Conservation (phyloP, 1,284 basidiomycete genomes). For the Bjerkandera adusta region DNA sequence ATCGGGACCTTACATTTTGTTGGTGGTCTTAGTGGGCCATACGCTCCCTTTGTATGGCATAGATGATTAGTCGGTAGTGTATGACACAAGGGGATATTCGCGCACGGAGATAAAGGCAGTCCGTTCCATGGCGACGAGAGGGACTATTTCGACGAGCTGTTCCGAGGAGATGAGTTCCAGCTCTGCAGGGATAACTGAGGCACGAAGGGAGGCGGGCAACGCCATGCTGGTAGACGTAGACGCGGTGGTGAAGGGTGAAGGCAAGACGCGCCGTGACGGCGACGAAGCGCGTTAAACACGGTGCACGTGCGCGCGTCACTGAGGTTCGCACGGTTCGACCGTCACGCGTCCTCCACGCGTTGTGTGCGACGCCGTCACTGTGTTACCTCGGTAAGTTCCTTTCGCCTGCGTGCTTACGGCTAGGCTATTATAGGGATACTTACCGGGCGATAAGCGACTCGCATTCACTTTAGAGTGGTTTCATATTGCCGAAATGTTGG, state of each 20-base stretch:
- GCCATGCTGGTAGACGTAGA: slow-evolving; percentile 46
- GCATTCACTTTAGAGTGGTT: too few relatives aligned
- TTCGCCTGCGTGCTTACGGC: too few relatives aligned
- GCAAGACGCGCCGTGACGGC: slow-evolving; percentile 10
- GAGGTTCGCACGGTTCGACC: background rate
- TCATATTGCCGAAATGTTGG: slow-evolving; percentile 40
- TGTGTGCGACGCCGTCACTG: slow-evolving; percentile 11
- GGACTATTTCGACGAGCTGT: slow-evolving; percentile 78
- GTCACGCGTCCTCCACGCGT: slow-evolving; percentile 7
- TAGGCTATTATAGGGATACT: too few relatives aligned
- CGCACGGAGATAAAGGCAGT: slow-evolving; percentile 84
- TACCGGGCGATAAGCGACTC: too few relatives aligned
- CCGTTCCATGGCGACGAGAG: slow-evolving; percentile 83
- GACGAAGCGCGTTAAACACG: slow-evolving; percentile 19
- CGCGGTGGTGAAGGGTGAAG: background rate
- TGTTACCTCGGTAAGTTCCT: slow-evolving; percentile 1
- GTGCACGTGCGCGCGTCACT: slow-evolving; percentile 12
- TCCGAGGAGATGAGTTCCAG: slow-evolving; percentile 86
- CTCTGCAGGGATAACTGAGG: slow-evolving; percentile 73
- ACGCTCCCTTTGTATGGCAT: slow-evolving; percentile 63
- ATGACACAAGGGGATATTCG: slow-evolving; percentile 12
- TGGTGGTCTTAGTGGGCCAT: slow-evolving; percentile 91
- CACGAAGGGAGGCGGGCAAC: slow-evolving; percentile 48
- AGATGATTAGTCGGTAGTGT: background rate
- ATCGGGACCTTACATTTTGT: slow-evolving; percentile 81